phyloP scores from a whole-genome alignment of 345 rosid species.

The Corymbia maculata region DNA sequence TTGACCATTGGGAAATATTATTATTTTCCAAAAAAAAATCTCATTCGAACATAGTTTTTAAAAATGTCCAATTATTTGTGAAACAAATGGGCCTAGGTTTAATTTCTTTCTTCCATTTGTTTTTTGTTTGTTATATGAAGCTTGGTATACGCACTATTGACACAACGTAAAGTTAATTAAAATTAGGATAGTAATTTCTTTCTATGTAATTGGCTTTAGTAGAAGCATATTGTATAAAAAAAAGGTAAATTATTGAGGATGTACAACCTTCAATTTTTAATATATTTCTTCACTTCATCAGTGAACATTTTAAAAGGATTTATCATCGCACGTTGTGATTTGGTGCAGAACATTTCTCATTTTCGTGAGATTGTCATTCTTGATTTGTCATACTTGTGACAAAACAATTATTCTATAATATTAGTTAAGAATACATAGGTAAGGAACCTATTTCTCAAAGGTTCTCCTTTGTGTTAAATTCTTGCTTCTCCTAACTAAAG shows the following conservation, averaged over 20 bases:
- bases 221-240: not conserved
- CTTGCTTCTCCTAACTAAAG: not conserved
- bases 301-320: not conserved
- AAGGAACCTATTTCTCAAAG: not conserved
- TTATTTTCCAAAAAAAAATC: not conserved
- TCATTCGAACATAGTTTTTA: not conserved
- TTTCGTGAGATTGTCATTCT: not conserved
- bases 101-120: not conserved
- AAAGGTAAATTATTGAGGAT: not conserved
- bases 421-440: not conserved
- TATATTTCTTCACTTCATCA: too few species aligned
- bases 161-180: not conserved
- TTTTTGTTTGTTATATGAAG: not conserved
- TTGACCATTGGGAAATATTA: rapidly evolving
- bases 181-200: not conserved
- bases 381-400: not conserved
- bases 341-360: not conserved
- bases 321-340: not conserved
- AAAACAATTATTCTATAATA: too few species aligned
- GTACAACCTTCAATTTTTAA: not conserved
- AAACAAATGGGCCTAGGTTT: rapidly evolving
- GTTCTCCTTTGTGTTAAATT: not conserved
- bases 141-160: not conserved
- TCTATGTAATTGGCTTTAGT: not conserved
- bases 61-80: not conserved